Evolutionary conservation across 306 rosid genomes (phyloP), one percentile per base, ranked within the genome.

Genomic region (Medicago arabica): DNA sequence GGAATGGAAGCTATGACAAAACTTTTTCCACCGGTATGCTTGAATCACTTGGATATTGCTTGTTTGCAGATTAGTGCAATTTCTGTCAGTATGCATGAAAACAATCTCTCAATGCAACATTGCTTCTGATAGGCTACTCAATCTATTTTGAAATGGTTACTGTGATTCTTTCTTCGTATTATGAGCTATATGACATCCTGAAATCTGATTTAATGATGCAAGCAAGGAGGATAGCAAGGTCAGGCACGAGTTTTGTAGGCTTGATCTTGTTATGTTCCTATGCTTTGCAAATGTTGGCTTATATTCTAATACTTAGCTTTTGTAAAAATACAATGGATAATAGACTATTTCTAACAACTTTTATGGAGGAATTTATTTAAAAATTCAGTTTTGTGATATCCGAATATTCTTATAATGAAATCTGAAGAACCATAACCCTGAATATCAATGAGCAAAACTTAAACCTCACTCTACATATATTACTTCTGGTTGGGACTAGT

Each of bases 1-100:
- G 98, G 93, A 68, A 94, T 94, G 98, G 89, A 60, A 80, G 91
- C 83, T 50, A 86, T 94, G 98, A 85, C 96, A 21, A 83, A 21
- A 61, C 87, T 91, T 81, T 72, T 94, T 85, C 91, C 98, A 63
- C 14, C 34, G 83, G 97, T 94, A 86, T 49, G 84, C 46, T 72
- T 54, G 41, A 71, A 55, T 43, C 23, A 46, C 74, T 65, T 72
- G 43, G 63, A 5, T 41, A 61, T 67, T 47, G 63, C 44, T 55
- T 81, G 53, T 38, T 43, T 65, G 46, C 50, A 21, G 46, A 78
- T 72, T 23, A 71, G 50, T 72, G 41, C 40, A 72, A 61, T 46
- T 68, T 49, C 47, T 73, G 68, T 53, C 40, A 60, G 9, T 77
- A 43, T 67, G 66, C 80, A 43, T 69, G 40, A 67, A 71, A 21